phyloP scores from a whole-genome alignment of 805 yeast species.

The Tetrapisispora fleetii region DNA sequence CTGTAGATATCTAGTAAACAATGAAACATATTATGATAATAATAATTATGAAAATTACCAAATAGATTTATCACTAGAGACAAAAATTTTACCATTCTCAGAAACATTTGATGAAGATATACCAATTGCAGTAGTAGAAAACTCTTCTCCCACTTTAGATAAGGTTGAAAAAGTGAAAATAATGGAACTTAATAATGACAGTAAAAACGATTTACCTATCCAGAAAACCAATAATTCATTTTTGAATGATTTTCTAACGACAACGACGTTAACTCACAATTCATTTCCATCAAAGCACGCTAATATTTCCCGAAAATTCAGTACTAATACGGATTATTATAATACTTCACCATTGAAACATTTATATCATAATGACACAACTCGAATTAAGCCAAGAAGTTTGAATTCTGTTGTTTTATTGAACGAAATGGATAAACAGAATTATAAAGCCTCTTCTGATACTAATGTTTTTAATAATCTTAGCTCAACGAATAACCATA shows the following conservation, averaged over 20 bases:
- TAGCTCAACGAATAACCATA: not conserved
- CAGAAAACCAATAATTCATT: not conserved
- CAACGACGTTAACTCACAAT: constrained; percentile 4
- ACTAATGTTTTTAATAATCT: not conserved
- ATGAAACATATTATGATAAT: constrained; percentile 29
- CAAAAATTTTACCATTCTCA: not conserved
- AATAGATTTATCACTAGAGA: constrained; percentile 4
- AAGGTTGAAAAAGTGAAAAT: not conserved
- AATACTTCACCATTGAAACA: constrained; percentile 28
- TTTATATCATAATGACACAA: constrained; percentile 22
- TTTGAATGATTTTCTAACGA: constrained; percentile 2
- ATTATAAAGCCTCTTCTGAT: not conserved
- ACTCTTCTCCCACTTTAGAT: not conserved
- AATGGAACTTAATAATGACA: not conserved
- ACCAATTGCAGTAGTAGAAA: not conserved
- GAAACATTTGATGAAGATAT: not conserved
- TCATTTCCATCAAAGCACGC: not conserved
- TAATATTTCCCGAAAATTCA: constrained; percentile 20
- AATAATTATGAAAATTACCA: constrained; percentile 28
- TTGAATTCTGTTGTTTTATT: constrained; percentile 12
- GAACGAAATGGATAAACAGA: not conserved
- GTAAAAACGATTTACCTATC: not conserved
- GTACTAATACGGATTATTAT: constrained; percentile 27
- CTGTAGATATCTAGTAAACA: constrained; percentile 27
- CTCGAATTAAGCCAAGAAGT: constrained; percentile 16